phyloP scores from a whole-genome alignment of 495 filamentous ascomycete genomes.

The Aspergillus campestris region DNA sequence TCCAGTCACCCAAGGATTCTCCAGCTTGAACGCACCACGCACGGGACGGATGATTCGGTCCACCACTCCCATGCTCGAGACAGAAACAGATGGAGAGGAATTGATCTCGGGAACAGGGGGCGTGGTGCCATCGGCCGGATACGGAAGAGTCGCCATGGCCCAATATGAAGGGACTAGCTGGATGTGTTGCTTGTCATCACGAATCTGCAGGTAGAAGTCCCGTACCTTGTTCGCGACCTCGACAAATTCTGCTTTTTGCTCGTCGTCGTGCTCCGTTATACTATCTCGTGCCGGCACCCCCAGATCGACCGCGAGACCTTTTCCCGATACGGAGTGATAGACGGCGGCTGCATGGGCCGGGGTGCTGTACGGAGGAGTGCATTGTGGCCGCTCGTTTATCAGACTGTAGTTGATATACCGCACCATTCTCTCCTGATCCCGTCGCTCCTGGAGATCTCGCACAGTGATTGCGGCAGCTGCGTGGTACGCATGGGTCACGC shows the following conservation, averaged over 20 bases:
- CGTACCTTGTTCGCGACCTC: conserved; percentile 10
- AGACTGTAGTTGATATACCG: conserved; percentile 19
- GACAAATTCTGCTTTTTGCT: conserved; percentile 6
- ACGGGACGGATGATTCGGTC: conserved; percentile 17
- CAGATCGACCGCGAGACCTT: conserved; percentile 13
- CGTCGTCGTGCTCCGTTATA: background rate
- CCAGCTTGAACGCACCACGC: conserved; percentile 17
- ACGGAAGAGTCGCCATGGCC: conserved; percentile 14
- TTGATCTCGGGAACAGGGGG: conserved; percentile 21
- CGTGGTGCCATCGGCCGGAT: conserved; percentile 9
- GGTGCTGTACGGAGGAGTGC: conserved; percentile 13
- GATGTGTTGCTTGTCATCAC: conserved; percentile 17
- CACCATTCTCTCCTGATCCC: conserved; percentile 3
- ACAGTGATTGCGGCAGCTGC: conserved; percentile 16
- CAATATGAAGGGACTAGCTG: conserved; percentile 19
- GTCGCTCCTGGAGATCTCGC: conserved; percentile 11
- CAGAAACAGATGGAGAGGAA: conserved; percentile 21
- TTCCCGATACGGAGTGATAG: conserved; percentile 22
- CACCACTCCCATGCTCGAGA: conserved; percentile 31
- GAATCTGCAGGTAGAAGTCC: conserved; percentile 18
- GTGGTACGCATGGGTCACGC: conserved; percentile 22
- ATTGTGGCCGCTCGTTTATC: conserved; percentile 18
- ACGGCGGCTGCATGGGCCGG: conserved; percentile 12
- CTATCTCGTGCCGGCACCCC: conserved; percentile 6
- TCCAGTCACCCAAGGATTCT: conserved; percentile 33